phyloP scores from a whole-genome alignment of 2,329 filamentous ascomycete species.

The Aspergillus glaucus region DNA sequence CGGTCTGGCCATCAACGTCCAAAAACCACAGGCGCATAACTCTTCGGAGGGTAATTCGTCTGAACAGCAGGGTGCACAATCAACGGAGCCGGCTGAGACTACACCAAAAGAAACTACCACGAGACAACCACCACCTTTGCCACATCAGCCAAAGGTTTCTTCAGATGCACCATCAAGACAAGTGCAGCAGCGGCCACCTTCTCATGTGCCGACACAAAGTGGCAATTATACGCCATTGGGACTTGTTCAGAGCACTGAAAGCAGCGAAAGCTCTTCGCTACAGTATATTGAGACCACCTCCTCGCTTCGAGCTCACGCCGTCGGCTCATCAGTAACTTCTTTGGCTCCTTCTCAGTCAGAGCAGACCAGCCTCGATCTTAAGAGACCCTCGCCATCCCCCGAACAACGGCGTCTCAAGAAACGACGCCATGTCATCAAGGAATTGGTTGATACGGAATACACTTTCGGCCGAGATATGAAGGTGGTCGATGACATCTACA shows the following conservation, averaged over 20 bases:
- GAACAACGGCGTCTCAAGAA: constrained; percentile 59
- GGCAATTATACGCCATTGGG: constrained; percentile 13
- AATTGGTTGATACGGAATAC: constrained; percentile 87
- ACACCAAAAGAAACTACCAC: constrained; percentile 7
- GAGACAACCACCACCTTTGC: neutral
- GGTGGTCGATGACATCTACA: constrained; percentile 95
- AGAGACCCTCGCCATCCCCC: constrained; percentile 28
- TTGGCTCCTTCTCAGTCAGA: constrained; percentile 26
- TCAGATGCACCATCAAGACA: constrained; percentile 6
- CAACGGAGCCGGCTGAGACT: constrained; percentile 5
- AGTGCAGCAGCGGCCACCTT: neutral
- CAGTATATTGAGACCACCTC: constrained; percentile 20
- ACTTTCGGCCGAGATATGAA: constrained; percentile 93
- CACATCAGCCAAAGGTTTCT: constrained; percentile 1
- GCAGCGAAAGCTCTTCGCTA: constrained; percentile 35
- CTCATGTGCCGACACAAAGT: constrained; percentile 4
- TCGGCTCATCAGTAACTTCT: constrained; percentile 34
- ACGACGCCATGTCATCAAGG: constrained; percentile 78
- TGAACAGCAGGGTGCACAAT: constrained; percentile 32
- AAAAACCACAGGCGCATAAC: constrained; percentile 23
- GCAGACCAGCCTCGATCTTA: constrained; percentile 14
- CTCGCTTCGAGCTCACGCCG: constrained; percentile 26
- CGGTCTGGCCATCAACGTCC: constrained; percentile 40
- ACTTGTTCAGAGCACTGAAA: constrained; percentile 21
- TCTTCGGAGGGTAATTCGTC: constrained; percentile 9